A percentile compares a stretch with the other conserved stretches of the same genome.
phyloP scores from a whole-genome alignment of 1,284 basidiomycete genomes.

The Malassezia caprae region DNA sequence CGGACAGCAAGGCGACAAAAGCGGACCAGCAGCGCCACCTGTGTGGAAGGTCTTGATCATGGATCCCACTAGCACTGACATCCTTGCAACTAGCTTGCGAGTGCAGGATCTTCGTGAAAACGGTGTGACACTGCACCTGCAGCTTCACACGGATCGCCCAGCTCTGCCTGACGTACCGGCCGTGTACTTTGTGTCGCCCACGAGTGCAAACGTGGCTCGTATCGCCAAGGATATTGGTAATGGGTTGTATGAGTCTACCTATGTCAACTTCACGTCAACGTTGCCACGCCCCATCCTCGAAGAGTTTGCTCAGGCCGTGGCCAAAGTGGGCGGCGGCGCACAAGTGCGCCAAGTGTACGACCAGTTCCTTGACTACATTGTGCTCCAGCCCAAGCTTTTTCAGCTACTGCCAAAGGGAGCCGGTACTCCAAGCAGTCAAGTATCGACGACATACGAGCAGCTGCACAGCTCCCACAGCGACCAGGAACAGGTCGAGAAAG shows the following conservation, averaged over 20 bases:
- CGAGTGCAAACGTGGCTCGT: slow-evolving; percentile 69
- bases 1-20: slow-evolving; percentile 2
- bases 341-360: slow-evolving; percentile 42
- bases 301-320: slow-evolving; percentile 80
- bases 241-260: slow-evolving; percentile 79
- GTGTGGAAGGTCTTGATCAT: slow-evolving; percentile 95
- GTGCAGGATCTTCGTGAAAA: slow-evolving; percentile 93
- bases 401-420: slow-evolving; percentile 60
- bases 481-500: slow-evolving; percentile 82
- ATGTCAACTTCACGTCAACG: slow-evolving; percentile 89
- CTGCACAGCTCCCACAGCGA: slow-evolving; percentile 84
- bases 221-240: slow-evolving; percentile 59
- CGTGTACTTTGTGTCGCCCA: slow-evolving; percentile 91
- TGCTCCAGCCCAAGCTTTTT: slow-evolving; percentile 87
- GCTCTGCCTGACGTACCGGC: slow-evolving; percentile 89
- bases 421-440: neutral
- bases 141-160: slow-evolving; percentile 79
- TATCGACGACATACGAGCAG: slow-evolving; percentile 59
- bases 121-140: slow-evolving; percentile 96
- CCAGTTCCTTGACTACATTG: slow-evolving; percentile 92
- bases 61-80: slow-evolving; percentile 89
- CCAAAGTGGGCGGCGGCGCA: slow-evolving; percentile 72
- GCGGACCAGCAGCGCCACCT: slow-evolving; percentile 55
- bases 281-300: slow-evolving; percentile 78
- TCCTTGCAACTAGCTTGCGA: slow-evolving; percentile 82